Base-by-base conservation (phyloP, 768 basidiomycete species). In the Hysterangium stoloniferum region DNA sequence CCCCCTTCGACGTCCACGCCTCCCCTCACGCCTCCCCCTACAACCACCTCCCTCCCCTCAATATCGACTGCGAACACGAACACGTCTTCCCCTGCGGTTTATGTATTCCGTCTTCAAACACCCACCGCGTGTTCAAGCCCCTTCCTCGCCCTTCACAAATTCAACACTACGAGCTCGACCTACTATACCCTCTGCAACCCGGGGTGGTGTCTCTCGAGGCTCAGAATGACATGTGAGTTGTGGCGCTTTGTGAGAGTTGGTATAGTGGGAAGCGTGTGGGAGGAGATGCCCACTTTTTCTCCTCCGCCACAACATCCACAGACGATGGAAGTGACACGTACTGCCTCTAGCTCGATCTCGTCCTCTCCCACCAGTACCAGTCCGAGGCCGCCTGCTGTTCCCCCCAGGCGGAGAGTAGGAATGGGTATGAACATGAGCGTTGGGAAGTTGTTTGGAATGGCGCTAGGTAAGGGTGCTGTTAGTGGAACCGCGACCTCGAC, bases 201-300 rank as follows among this genome's bases (percentile, higher is more conserved):
- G 15, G 82, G 86, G n/a, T 95, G 91, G 84, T 95, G 92, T 63
- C 71, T 95, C 13, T 69, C 76, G 4, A 78, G 93, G 6, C 71
- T 96, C 17, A 79, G 92, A 11, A 74, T 84, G 32, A 90, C 92
- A n/a, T 94, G 91, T 64, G 84, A 83, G 4, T 68, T 95, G 12
- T 96, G 92, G 91, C 79, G 85, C 15, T 95, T 88, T 59, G 81
- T 95, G 45, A 78, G 90, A 20, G 81, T 79, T 0, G 79, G 85
- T 8, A 71, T 96, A 48, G 72, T 95, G 17, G 89, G 92, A 53
- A 84, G 82, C 57, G 70, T 95, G 4, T 96, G 93, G 93, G 85
- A 94, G 55, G 87, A 84, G 51, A 58, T 76, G 5, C 69, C 75
- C 4, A 55, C 56, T 1, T 56, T 43, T n/a, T 52, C 64, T 1